Evolutionary conservation across 306 rosid genomes (phyloP), one percentile per base, ranked within the genome.

Genomic region (Alnus rubra): DNA sequence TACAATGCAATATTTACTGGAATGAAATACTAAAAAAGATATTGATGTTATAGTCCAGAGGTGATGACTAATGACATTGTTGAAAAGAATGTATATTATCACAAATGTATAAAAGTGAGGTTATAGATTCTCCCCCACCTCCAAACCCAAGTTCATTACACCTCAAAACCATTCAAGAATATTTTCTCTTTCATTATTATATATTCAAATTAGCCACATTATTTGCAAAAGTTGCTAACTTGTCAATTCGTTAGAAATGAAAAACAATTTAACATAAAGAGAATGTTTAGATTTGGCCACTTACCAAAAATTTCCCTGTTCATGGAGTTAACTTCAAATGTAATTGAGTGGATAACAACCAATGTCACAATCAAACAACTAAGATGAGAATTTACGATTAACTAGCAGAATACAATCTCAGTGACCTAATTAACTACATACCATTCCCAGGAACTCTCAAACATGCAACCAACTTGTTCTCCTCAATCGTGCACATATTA

Each of bases 361-460:
- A 37, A 65, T 65, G 4, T 65, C 49, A 65, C 48, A 37, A 15
- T 15, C 71, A 65, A 35, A 64, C 11, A 16, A 37, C 28, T 23
- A 23, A 23, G 28, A 23, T 23, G 28, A 23, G 28, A 23, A 23
- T 23, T 23, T 23, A 23, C 28, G 28, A 23, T 23, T 23, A 23
- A 23, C 49, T 12, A 2, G n/a, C 3, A 69, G 37, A 75, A 4
- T 11, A 35, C 42, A 12, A 33, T 12, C 31, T 39, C 52, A 62
- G 18, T 42, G 28, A 63, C 56, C 50, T 48, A 16, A 35, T 56
- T 65, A 71, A 51, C 31, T 14, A 19, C 86, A 55, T 78, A 88
- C 89, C 87, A 73, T 88, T 72, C 84, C 91, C 86, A 0, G 87
- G 91, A 70, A 88, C 87, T 83, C 87, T 79, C 83, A 88, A 85